These are phyloP conservation scores for Microbotryum lychnidis-dioicae DNA, from an alignment of 1,284 basidiomycete species.

Conservation along the genomic window DNA sequence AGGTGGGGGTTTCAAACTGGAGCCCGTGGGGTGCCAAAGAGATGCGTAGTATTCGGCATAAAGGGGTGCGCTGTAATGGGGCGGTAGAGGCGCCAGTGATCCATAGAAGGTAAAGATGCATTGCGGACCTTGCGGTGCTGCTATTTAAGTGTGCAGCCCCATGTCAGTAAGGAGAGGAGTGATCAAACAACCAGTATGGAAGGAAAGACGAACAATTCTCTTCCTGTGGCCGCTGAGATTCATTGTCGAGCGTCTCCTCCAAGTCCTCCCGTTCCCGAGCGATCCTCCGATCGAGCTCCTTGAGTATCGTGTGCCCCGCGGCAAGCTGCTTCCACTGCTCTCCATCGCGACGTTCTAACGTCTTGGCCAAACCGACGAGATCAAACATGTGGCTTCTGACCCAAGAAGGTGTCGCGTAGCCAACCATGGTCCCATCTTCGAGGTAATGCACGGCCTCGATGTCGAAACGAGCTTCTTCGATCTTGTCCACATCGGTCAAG, in stretches of 20 bases:
- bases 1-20: constrained; percentile 27
- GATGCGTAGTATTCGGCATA: constrained; percentile 37
- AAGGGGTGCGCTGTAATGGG: constrained; percentile 11
- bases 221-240: constrained; percentile 17
- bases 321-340: constrained; percentile 12
- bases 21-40: constrained; percentile 34
- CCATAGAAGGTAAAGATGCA: constrained; percentile 39
- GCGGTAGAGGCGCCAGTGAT: constrained; percentile 33
- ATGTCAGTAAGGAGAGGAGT: not conserved
- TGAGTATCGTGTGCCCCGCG: constrained; percentile 34
- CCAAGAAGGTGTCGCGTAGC: constrained; percentile 24
- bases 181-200: not conserved
- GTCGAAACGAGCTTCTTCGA: constrained; percentile 21
- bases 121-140: constrained; percentile 7
- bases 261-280: constrained; percentile 26
- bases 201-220: not conserved
- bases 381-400: constrained; percentile 22
- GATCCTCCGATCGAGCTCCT: constrained; percentile 34
- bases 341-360: constrained; percentile 11
- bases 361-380: constrained; percentile 6
- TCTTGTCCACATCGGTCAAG: constrained; percentile 4
- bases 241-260: constrained; percentile 5
- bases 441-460: constrained; percentile 32
- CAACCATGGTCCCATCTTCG: constrained; percentile 26
- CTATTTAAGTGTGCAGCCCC: not conserved